Evolutionary conservation across 139 green algal species (phyloP), one percentile per base, ranked within the genome.

Genomic region (Gonium pectorale): DNA sequence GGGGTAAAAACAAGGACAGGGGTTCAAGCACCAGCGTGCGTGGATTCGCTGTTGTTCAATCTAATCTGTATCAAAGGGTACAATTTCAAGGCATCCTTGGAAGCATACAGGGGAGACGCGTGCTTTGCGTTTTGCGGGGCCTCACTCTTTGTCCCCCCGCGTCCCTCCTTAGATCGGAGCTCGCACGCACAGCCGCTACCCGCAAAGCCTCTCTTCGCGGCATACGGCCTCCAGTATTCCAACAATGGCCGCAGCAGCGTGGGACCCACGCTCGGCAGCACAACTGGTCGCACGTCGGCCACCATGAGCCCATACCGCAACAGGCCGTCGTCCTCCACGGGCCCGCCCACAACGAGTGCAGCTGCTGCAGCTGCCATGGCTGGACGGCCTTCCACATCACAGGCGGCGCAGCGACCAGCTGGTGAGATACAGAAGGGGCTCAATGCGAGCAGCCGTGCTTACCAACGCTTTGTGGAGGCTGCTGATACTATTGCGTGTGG

Each of bases 141-240:
- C n/a, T n/a, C 56, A 35, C 21, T 66, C 19, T 49, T 35, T 51
- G 64, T 6, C 60, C 60, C 60, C 6, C 56, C 29, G 8, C 44
- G 68, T 56, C 13, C 49, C 49, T 56, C 49, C 49, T 26, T 35
- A 80, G 71, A 67, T 11, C 71, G 71, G 37, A 80, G n/a, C 51
- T 79, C 70, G 5, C 44, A 79, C 49, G 67, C 40, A 35, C 67
- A 74, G 67, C 33, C n/a, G n/a, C n/a, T 77, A 26, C 68, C 68
- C 24, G 33, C 38, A 22, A 85, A 85, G 33, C 79, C 79, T 2
- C 11, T 85, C 2, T 85, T 85, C 15, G 64, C 64, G 9, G 79
- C 79, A 2, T 85, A 85, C 38, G 79, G 79, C 44, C 35, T 85
- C 35, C 79, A 85, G 7, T 85, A 85, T 35, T 56, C 64, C 17